These are phyloP conservation scores for Baorangia bicolor DNA, from an alignment of 768 basidiomycete genomes.

Conservation along the genomic window DNA sequence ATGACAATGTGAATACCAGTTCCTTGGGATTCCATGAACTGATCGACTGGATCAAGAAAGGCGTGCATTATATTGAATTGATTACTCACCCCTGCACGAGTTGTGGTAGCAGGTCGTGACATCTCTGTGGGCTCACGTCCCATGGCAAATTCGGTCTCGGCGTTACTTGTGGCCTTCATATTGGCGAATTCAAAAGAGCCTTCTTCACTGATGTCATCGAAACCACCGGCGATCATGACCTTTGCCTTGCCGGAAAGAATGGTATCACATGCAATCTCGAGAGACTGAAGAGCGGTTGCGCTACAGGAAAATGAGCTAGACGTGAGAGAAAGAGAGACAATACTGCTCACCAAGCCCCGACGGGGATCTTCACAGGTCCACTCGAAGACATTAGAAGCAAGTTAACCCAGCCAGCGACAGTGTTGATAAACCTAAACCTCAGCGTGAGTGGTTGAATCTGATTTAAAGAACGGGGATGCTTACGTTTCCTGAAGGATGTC, in stretches of 20 bases:
- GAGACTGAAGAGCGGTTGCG: conserved; percentile 95
- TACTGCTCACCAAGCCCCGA: conserved; percentile 85
- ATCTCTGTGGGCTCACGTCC: conserved; percentile 99
- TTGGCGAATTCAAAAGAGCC: conserved; percentile 99
- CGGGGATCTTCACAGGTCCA: conserved; percentile 98
- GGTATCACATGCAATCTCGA: conserved; percentile 97
- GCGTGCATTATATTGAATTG: neutral
- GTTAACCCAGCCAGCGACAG: conserved; percentile 98
- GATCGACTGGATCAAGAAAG: conserved; percentile 4
- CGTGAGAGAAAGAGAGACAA: neutral
- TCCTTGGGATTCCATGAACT: conserved; percentile 97
- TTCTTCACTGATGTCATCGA: conserved; percentile 97
- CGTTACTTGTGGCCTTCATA: conserved; percentile 99
- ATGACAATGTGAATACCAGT: conserved; percentile 97
- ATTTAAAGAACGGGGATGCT: conserved; percentile 25
- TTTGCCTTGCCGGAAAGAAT: conserved; percentile 96
- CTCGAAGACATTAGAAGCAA: conserved; percentile 91
- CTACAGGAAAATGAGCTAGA: conserved; percentile 37
- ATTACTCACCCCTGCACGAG: conserved; percentile 81
- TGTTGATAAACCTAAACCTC: conserved; percentile 87
- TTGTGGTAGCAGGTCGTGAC: conserved; percentile 96
- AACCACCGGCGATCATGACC: conserved; percentile 98
- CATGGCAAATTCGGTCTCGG: conserved; percentile 97
- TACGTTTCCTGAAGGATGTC: conserved; percentile 98
- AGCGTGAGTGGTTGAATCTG: conserved; percentile 5